Evolutionary conservation across 768 basidiomycete genomes (phyloP).

Genomic region (Thelephora aurantiotincta): DNA sequence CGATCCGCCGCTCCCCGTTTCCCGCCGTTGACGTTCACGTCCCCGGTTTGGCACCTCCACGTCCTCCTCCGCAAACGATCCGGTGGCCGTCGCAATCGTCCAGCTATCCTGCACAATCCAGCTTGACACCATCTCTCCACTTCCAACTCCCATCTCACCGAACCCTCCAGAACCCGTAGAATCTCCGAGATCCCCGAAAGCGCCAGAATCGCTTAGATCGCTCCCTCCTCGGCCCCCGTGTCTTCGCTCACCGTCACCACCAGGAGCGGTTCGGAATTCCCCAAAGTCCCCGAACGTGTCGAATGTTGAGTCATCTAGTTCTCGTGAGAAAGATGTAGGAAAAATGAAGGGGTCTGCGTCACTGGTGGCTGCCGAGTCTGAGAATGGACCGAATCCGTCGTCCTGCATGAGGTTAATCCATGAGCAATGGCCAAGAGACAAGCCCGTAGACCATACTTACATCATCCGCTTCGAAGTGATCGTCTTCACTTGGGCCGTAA

Average conservation of each 20-base stretch:
- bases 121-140: too few species aligned
- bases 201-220: too few species aligned
- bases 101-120: too few species aligned
- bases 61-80: too few species aligned
- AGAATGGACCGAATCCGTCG: slow-evolving; percentile 73
- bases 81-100: too few species aligned
- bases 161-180: too few species aligned
- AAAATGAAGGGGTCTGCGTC: slow-evolving; percentile 41
- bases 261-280: slow-evolving; percentile 50
- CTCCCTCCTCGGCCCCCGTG: too few species aligned
- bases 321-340: slow-evolving; percentile 39
- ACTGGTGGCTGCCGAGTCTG: slow-evolving; percentile 39
- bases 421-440: neutral
- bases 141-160: too few species aligned
- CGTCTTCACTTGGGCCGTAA: slow-evolving; percentile 20
- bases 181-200: too few species aligned
- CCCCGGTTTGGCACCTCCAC: too few species aligned
- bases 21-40: too few species aligned
- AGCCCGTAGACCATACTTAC: slow-evolving; percentile 19
- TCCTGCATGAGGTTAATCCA: slow-evolving; percentile 18
- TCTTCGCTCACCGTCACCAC: slow-evolving; percentile 15
- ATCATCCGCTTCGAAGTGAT: slow-evolving; percentile 37
- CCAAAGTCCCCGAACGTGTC: slow-evolving; percentile 55
- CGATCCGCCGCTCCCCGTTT: too few species aligned
- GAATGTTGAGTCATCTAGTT: slow-evolving; percentile 48